Evolutionary conservation across 352 stramenopile genomes (phyloP).

Genomic region (Pythium sukuiense): DNA sequence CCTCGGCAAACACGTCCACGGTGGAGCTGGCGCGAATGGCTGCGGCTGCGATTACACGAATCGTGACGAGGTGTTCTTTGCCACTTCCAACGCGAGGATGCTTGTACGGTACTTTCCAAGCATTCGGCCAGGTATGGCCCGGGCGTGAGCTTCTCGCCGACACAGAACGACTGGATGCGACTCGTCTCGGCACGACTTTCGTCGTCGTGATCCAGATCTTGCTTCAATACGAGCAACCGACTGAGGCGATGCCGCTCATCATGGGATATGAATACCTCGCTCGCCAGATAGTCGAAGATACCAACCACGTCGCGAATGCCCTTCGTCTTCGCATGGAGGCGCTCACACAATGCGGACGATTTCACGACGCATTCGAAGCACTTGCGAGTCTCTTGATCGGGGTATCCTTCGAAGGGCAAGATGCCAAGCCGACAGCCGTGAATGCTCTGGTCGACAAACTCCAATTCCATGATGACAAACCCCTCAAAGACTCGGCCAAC

Average conservation of each 20-base stretch:
- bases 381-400: slow-evolving; percentile 35
- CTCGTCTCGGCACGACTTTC: slow-evolving; percentile 41
- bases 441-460: slow-evolving; percentile 15
- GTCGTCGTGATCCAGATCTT: slow-evolving; percentile 49
- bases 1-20: slow-evolving; percentile 33
- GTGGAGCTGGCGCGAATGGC: slow-evolving; percentile 71
- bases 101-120: slow-evolving; percentile 57
- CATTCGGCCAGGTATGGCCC: slow-evolving; percentile 59
- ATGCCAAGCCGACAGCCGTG: background rate
- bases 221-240: slow-evolving; percentile 50
- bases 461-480: slow-evolving; percentile 21
- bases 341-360: slow-evolving; percentile 50
- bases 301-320: slow-evolving; percentile 54
- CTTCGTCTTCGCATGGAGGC: slow-evolving; percentile 47
- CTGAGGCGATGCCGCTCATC: slow-evolving; percentile 56
- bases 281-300: slow-evolving; percentile 42
- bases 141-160: slow-evolving; percentile 49
- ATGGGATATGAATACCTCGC: slow-evolving; percentile 53
- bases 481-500: slow-evolving; percentile 20
- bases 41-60: slow-evolving; percentile 49
- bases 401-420: slow-evolving; percentile 1
- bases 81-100: slow-evolving; percentile 59
- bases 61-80: slow-evolving; percentile 56
- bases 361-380: slow-evolving; percentile 47
- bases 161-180: slow-evolving; percentile 37